Evolutionary conservation across 2,329 filamentous ascomycete species (phyloP), one percentile per base, ranked within the genome.

Genomic region (Lecanicillium sp.): DNA sequence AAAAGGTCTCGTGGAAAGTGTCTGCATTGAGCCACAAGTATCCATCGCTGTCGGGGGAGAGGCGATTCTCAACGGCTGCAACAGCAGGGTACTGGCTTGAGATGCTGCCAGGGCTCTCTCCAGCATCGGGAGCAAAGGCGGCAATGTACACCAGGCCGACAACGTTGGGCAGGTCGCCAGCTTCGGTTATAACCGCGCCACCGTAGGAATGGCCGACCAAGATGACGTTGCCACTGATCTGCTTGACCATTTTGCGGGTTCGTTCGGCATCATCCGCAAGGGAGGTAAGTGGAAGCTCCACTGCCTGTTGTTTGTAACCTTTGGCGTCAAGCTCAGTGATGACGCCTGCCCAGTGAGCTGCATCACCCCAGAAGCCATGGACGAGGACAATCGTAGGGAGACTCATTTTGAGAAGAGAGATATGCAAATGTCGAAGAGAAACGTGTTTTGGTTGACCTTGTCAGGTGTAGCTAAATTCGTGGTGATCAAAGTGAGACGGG

Each of bases 301-400:
- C 37, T 18, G 37, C 37, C 14, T 28, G 37, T 9, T 19, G 22
- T 12, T 18, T 17, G 14, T 40, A 34, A 25, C 37, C 37, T 11
- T 18, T 17, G 22, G 32, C 32, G 19, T 18, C 13, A 11, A 40
- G 20, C 14, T 19, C 22, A 18, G 31, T 13, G 16, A 40, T 40
- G 20, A 40, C 37, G 18, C 31, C 37, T 11, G 37, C 31, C 37
- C 37, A 40, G 32, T 40, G 37, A 15, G 37, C 37, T n/a, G 37
- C 37, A 25, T 30, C 37, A 7, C 37, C 37, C 37, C 37, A 40
- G 30, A 40, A 40, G 37, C 37, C 37, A 16, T 40, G 37, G 30
- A 40, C 30, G 25, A 34, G 32, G 32, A 40, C 15, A 15, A 40
- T 40, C 9, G 37, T 40, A 13, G 37, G 37, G 16, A 27, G 29